A percentile compares a stretch with the other conserved stretches of the same genome.
Evolutionary conservation across 495 filamentous ascomycete species (phyloP).

Genomic region (Sporormia fimetaria): DNA sequence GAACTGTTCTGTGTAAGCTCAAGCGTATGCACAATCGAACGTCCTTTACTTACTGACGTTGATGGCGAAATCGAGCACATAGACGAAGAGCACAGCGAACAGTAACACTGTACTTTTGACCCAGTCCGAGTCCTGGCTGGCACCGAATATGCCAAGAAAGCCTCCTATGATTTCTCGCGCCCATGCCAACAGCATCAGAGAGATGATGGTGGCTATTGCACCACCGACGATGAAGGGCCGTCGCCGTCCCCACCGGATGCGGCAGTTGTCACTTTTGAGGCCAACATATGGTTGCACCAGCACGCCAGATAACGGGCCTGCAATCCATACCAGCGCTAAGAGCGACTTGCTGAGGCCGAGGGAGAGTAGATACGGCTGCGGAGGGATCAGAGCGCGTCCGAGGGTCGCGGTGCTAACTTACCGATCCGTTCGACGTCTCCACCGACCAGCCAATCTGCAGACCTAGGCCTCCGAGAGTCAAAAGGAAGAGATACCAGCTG

Average conservation of each 20-base stretch:
- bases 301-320: slow-evolving; percentile 72
- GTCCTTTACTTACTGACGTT: slow-evolving; percentile 57
- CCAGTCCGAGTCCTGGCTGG: slow-evolving; percentile 45
- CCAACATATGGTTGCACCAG: slow-evolving; percentile 92
- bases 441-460: slow-evolving; percentile 93
- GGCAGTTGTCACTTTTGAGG: slow-evolving; percentile 79
- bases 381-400: background rate
- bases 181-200: slow-evolving; percentile 71
- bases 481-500: slow-evolving; percentile 66
- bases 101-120: slow-evolving; percentile 53
- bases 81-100: slow-evolving; percentile 70
- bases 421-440: slow-evolving; percentile 75
- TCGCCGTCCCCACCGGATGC: slow-evolving; percentile 67
- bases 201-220: slow-evolving; percentile 56
- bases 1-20: slow-evolving; percentile 41
- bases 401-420: slow-evolving; percentile 30
- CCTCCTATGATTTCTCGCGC: slow-evolving; percentile 64
- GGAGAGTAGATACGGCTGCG: slow-evolving; percentile 53
- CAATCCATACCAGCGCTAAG: slow-evolving; percentile 92
- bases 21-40: background rate
- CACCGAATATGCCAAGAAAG: slow-evolving; percentile 61
- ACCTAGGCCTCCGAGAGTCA: slow-evolving; percentile 73
- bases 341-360: slow-evolving; percentile 84
- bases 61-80: slow-evolving; percentile 79
- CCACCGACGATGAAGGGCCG: slow-evolving; percentile 82